phyloP scores from a whole-genome alignment of 331 rosid genomes.

The Cydonia oblonga region DNA sequence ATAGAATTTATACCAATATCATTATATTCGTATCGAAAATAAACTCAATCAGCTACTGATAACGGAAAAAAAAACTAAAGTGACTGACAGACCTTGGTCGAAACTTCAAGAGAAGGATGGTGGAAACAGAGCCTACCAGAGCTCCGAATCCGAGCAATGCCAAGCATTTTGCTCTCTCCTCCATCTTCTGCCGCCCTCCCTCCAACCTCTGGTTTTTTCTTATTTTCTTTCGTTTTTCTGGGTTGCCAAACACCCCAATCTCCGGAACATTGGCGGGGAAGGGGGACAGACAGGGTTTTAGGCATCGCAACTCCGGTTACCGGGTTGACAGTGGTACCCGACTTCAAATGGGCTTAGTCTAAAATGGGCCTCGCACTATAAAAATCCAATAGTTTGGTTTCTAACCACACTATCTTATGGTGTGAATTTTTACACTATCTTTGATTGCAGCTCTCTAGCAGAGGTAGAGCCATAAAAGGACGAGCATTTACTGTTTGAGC shows the following conservation, averaged over 20 bases:
- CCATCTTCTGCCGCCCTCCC: constrained; percentile 10
- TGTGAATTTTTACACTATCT: too few relatives aligned
- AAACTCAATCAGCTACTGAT: neutral
- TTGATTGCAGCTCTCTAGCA: too few relatives aligned
- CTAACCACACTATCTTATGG: too few relatives aligned
- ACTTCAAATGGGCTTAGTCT: neutral
- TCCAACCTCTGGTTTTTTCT: neutral
- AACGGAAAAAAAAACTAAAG: neutral
- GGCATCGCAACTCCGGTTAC: neutral
- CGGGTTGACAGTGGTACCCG: neutral
- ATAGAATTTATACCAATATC: neutral
- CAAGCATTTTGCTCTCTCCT: constrained; percentile 43
- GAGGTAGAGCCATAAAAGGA: too few relatives aligned
- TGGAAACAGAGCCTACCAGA: constrained; percentile 68
- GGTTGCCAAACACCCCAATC: neutral
- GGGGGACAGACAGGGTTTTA: neutral
- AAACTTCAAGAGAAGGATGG: constrained; percentile 53
- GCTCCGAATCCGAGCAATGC: constrained; percentile 65
- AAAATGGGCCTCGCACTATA: neutral
- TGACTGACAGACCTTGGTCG: constrained; percentile 38
- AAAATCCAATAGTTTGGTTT: too few relatives aligned
- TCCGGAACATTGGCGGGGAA: neutral
- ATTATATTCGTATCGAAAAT: neutral
- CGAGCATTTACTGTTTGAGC: too few relatives aligned
- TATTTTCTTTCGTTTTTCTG: neutral